These are phyloP conservation scores for Truncatella angustata DNA, from an alignment of 2,329 filamentous ascomycete genomes.

Conservation along the genomic window DNA sequence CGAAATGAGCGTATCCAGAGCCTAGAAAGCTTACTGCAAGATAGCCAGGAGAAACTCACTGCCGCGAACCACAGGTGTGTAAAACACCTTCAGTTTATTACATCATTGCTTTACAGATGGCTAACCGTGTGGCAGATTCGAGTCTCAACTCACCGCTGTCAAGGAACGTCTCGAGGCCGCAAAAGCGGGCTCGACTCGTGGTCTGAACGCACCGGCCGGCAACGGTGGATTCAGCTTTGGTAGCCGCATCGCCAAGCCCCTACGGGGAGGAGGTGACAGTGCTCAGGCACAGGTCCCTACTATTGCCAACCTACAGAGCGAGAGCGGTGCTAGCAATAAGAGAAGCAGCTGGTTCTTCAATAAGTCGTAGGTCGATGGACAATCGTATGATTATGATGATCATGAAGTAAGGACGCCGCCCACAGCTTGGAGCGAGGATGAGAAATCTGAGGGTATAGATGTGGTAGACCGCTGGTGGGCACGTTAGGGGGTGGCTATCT, in stretches of 20 bases:
- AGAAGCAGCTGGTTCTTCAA: slow-evolving; percentile 75
- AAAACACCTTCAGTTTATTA: slow-evolving; percentile 2
- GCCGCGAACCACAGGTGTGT: slow-evolving; percentile 92
- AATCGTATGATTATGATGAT: background rate
- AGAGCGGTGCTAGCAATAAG: slow-evolving; percentile 44
- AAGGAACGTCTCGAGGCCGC: slow-evolving; percentile 97
- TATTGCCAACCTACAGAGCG: slow-evolving; percentile 58
- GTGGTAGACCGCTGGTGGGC: slow-evolving; percentile 1
- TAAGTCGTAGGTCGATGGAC: slow-evolving; percentile 40
- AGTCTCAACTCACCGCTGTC: slow-evolving; percentile 92
- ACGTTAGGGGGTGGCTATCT: background rate
- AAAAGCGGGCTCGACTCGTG: slow-evolving; percentile 86
- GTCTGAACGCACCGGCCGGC: slow-evolving; percentile 63
- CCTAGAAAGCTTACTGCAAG: slow-evolving; percentile 86
- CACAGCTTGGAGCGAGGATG: background rate
- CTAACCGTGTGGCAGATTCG: slow-evolving; percentile 66
- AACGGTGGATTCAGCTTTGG: slow-evolving; percentile 70
- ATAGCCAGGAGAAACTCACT: slow-evolving; percentile 97
- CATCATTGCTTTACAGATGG: slow-evolving; percentile 2
- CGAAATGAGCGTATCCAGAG: slow-evolving; percentile 96
- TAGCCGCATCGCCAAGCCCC: slow-evolving; percentile 66
- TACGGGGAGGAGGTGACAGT: slow-evolving; percentile 60
- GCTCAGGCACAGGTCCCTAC: slow-evolving; percentile 49
- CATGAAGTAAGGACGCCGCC: background rate
- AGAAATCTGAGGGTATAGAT: background rate